Base-by-base conservation (phyloP, 179 eudicot genomes). In the Kewa caespitosa region DNA sequence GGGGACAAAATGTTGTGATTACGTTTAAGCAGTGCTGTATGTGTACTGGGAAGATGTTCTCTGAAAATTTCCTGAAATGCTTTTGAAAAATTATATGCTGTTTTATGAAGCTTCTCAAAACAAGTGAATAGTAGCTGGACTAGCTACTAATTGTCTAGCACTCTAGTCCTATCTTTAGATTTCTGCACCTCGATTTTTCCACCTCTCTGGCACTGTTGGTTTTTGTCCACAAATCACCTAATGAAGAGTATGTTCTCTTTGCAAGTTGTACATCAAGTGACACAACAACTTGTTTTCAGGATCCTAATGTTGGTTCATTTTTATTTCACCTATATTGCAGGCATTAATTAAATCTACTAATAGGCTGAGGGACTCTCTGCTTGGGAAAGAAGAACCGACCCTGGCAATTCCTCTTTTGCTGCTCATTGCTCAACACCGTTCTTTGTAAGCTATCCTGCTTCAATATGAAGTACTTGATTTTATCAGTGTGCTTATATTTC, bases 341-440 rank as follows among this genome's bases (percentile, higher is more conserved):
- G 98, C 97, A 57, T 86, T 96, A 78, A 81, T 90, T 37, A 96
- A 96, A 85, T 96, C 99, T 63, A 91, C 98, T 18, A 96, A 88
- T 87, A 86, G 99, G 84, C 84, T 96, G 36, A 89, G 97, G 79
- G 98, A 96, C 78, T 86, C 99, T 14, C 79, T 96, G 83, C 91
- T 96, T 70, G 87, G 98, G 36, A 96, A 94, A 80, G 99, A 93
- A 30, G 99, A 93, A 74, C 97, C 96, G 25, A 87, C 88, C 78
- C 84, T 94, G 80, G 99, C 99, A 27, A 75, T 91, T 80, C 98
- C 99, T 22, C 93, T 96, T 69, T 81, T 96, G 79, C 79, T 96
- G 81, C 97, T 96, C 50, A 90, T 96, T 83, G 98, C 98, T 74
- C 99, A 96, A 77, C 93, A 93, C 79, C 98, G 99, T 76, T 93